These are phyloP conservation scores for Colletotrichum sp. DNA, from an alignment of 2,329 filamentous ascomycete genomes.

Conservation along the genomic window DNA sequence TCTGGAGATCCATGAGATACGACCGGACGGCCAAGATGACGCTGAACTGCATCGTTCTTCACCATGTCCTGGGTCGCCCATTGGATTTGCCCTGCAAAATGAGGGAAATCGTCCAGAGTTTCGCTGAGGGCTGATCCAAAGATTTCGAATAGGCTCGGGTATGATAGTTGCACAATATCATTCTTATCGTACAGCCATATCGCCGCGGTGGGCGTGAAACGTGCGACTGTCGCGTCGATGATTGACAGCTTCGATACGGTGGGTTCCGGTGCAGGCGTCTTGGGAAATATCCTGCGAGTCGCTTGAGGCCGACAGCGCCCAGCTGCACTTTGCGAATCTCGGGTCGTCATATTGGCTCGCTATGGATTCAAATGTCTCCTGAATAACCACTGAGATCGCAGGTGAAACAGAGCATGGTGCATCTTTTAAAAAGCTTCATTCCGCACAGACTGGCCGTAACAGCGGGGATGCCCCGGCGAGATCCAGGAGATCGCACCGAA, in stretches of 20 bases:
- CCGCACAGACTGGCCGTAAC: background rate
- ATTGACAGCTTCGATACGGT: conserved; percentile 36
- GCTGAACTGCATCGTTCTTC: conserved; percentile 25
- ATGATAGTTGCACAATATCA: background rate
- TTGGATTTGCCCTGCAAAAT: conserved; percentile 45
- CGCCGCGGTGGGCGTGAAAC: conserved; percentile 43
- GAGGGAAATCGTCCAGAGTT: conserved; percentile 42
- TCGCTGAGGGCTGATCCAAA: conserved; percentile 29
- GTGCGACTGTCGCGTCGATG: conserved; percentile 44
- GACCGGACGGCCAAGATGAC: conserved; percentile 39
- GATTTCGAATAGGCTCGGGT: background rate
- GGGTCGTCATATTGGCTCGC: background rate
- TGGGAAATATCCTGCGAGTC: background rate
- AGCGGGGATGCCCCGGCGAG: background rate
- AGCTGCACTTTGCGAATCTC: background rate
- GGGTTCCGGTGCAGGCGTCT: background rate
- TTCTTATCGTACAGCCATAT: conserved; percentile 48
- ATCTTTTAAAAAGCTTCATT: background rate
- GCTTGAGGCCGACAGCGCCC: background rate
- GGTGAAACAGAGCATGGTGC: background rate
- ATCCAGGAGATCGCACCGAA: background rate
- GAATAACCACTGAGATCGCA: background rate
- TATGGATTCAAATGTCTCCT: background rate
- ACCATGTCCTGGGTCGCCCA: conserved; percentile 32
- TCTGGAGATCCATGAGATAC: conserved; percentile 35